Evolutionary conservation across 371 early-diverging fungal genomes (phyloP), one percentile per base, ranked within the genome.

Genomic region (Rhizopus sp.): DNA sequence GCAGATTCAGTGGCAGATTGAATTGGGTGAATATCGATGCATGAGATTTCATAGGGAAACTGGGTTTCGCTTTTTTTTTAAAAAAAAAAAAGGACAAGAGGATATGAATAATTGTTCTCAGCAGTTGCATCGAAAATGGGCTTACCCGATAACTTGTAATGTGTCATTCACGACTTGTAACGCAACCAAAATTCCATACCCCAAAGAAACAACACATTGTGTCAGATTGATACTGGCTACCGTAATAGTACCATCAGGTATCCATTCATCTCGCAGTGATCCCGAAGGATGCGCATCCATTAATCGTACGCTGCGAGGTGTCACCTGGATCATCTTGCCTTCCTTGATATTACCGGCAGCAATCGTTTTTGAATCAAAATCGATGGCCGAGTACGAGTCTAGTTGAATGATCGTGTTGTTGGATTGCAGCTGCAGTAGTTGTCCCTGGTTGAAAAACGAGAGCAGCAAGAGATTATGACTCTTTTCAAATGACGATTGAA

Each of bases 21-120:
- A 39, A 81, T 62, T 8, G 83, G 73, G 31, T 76, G 78, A 40
- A 91, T 82, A 60, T 88, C 85, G 31, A 95, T 70, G 59, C 93
- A 93, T 1, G 93, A 80, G 38, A 93, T 80, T 50, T 91, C 89
- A 50, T 84, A 67, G 15, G 77, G 82, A 42, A 88, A 66, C 46
- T 77, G 69, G 3, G 71, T 68, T 23, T 50, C 47, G 23, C 70
- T 77, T 23, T 23, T 23, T 23, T 23, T 23, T 23, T 1, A 60
- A 23, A 17, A 13, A 10, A 29, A 37, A 37, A 29, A 2, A 42
- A 15, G 30, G 17, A 35, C 8, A 23, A 23, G 23, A 23, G 23
- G 37, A 52, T 15, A 54, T 42, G 33, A 31, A 54, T 44, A 32
- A 54, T 45, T 54, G 45, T 56, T 38, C 23, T 23, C 23, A 23